Base-by-base conservation (phyloP, 108 stramenopile genomes). In the Cyclostephanos tholiformis region DNA sequence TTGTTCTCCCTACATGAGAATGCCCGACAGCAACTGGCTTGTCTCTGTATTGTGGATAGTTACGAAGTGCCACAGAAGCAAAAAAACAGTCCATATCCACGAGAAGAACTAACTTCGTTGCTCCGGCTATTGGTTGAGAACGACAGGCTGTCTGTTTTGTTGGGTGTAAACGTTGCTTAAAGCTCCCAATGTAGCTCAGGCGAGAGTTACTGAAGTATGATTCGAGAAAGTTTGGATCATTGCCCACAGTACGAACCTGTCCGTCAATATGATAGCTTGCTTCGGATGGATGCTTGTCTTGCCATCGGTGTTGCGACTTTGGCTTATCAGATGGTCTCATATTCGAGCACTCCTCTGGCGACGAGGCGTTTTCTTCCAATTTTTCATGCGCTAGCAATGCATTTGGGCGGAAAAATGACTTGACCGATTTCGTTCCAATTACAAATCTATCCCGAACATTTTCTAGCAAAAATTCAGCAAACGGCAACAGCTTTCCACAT, bases 51-150 rank as follows among this genome's bases (percentile, higher is more conserved):
- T 96, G 83, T 6, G 97, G 95, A 67, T 76, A 93, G n/a, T 87
- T 87, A 29, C 89, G 88, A 20, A 97, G 72, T 11, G 84, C 89
- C 50, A 97, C 97, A 44, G 86, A 63, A 0, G 92, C 96, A 84
- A 98, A 98, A 85, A 97, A 98, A 74, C 95, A 96, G 80, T 98
- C 97, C 96, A 98, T 96, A 69, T 98, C 97, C 4, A 97, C 89
- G 62, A 97, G 96, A 59, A 98, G 87, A 20, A 98, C 87, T 55
- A 87, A 90, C 50, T 93, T 84, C 32, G 80, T 59, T 65, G 80
- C 41, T 52, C 76, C 63, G 51, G 67, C 67, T 53, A 51, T 85
- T 16, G 59, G 43, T 26, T 51, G 49, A 46, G 84, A 74, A 43
- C 30, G 44, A 39, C 38, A 20, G 14, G 72, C 58, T 52, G 26